phyloP scores from a whole-genome alignment of 768 basidiomycete species.

The Lactarius hatsudake region DNA sequence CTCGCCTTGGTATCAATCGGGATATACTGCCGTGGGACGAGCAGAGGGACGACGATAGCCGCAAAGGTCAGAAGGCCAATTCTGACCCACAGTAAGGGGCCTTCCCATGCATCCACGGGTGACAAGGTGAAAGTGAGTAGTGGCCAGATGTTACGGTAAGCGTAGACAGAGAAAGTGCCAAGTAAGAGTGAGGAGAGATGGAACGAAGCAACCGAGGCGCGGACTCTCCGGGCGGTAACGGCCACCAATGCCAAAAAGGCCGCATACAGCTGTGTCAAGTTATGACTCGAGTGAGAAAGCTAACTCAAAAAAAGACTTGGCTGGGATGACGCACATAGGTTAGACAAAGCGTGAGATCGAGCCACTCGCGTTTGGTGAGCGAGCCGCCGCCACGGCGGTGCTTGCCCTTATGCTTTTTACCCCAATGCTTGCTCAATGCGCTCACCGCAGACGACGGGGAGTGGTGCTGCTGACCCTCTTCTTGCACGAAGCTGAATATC shows the following conservation, averaged over 20 bases:
- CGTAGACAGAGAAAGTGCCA: constrained; percentile 47
- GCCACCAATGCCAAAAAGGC: constrained; percentile 28
- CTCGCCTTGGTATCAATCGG: constrained; percentile 54
- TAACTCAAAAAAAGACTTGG: not conserved
- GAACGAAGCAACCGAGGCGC: constrained; percentile 31
- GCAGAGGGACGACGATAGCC: constrained; percentile 49
- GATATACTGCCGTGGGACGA: constrained; percentile 54
- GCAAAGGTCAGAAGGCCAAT: constrained; percentile 45
- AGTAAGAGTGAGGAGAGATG: constrained; percentile 52
- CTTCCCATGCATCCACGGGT: constrained; percentile 50
- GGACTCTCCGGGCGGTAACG: constrained; percentile 13
- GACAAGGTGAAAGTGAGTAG: constrained; percentile 49
- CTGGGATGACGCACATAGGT: constrained; percentile 35
- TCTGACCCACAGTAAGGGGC: constrained; percentile 53
- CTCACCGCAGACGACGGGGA: constrained; percentile 4
- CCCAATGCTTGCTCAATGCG: constrained; percentile 31
- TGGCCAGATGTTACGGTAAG: constrained; percentile 61
- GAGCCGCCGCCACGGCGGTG: not conserved
- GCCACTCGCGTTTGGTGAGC: constrained; percentile 22
- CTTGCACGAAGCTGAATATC: constrained; percentile 41
- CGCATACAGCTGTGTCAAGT: constrained; percentile 26
- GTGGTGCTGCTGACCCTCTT: constrained; percentile 29
- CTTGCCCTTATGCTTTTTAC: constrained; percentile 32
- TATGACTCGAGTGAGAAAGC: not conserved
- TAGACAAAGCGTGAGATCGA: constrained; percentile 28